Percentiles rank a stretch among this genome's conserved stretches.
phyloP scores from a whole-genome alignment of 2,329 filamentous ascomycete genomes.

The Exophiala sp. region DNA sequence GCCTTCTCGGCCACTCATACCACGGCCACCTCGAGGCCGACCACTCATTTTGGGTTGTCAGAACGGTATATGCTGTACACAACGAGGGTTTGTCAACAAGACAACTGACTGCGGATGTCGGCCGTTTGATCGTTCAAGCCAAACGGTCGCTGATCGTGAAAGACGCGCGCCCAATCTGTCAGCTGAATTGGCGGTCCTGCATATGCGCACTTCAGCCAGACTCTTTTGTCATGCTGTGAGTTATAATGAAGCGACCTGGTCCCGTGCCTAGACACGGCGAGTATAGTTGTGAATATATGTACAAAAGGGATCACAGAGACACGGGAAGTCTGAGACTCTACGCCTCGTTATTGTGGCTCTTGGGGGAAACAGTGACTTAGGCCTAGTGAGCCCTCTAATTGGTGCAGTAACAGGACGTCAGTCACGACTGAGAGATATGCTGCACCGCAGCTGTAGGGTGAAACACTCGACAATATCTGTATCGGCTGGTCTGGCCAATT shows the following conservation, averaged over 20 bases:
- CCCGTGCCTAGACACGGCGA: too few relatives aligned
- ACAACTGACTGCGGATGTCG: too few relatives aligned
- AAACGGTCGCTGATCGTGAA: too few relatives aligned
- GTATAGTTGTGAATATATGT: too few relatives aligned
- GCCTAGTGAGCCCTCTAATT: neutral
- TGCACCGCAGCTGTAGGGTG: neutral
- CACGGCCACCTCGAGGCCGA: constrained; percentile 23
- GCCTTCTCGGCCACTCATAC: constrained; percentile 22
- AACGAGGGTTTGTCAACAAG: too few relatives aligned
- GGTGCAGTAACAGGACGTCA: too few relatives aligned
- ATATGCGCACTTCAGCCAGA: neutral
- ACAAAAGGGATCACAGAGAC: too few relatives aligned
- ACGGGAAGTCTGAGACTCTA: too few relatives aligned
- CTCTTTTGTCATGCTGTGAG: neutral
- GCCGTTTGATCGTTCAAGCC: too few relatives aligned
- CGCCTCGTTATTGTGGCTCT: too few relatives aligned
- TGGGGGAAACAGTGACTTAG: too few relatives aligned
- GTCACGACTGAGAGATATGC: neutral
- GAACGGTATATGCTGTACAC: neutral
- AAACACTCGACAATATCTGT: neutral
- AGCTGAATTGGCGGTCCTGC: neutral
- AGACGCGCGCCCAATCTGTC: neutral
- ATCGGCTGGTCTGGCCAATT: constrained; percentile 11
- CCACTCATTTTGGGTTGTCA: constrained; percentile 20
- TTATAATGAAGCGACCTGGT: neutral